Base-by-base conservation (phyloP, 495 filamentous ascomycete genomes). In the Baudoinia panamericana region DNA sequence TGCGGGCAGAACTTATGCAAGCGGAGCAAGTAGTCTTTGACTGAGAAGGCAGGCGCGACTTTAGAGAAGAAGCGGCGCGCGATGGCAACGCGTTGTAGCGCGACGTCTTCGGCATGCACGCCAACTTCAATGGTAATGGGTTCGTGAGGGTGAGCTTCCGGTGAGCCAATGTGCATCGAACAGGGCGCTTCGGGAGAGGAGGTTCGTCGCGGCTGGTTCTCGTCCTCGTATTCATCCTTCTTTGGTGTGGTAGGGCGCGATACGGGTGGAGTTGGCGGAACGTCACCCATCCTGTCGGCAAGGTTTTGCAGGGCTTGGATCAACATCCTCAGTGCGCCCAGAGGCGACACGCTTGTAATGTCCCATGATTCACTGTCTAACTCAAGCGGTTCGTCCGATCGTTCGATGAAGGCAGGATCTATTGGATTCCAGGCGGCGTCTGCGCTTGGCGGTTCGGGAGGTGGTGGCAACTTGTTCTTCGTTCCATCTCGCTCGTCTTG, bases 11-110 rank as follows among this genome's bases (percentile, higher is more conserved):
- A 96, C 26, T 67, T 69, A 56, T 96, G 88, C 34, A 96, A 73
- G 30, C 90, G 82, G 46, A 75, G 61, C 15, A 95, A 68, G 57
- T 97, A 97, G 33, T 92, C 80, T 50, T 80, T 75, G 31, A 96
- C 64, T 8, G 78, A 64, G 38, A 96, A 84, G 2, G 75, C 71
- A 8, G 90, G 90, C 1, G 81, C 74, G 25, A 75, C 71, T 54
- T 90, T 93, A 17, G 82, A 88, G 59, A 87, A 87, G 62, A 97
- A 97, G 43, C 90, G 85, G 21, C 84, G 75, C 9, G 81, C 80
- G 36, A 96, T 78, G 40, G 85, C 78, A 40, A 72, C 73, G 49
- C 84, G 77, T 57, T 94, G 85, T 16, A 76, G 58, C 39, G 70
- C 67, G 26, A 75, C 60, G 2, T 73, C 73, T 44, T 81, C 69